phyloP scores from a whole-genome alignment of 2,329 filamentous ascomycete genomes.

The Penicillium palitans region DNA sequence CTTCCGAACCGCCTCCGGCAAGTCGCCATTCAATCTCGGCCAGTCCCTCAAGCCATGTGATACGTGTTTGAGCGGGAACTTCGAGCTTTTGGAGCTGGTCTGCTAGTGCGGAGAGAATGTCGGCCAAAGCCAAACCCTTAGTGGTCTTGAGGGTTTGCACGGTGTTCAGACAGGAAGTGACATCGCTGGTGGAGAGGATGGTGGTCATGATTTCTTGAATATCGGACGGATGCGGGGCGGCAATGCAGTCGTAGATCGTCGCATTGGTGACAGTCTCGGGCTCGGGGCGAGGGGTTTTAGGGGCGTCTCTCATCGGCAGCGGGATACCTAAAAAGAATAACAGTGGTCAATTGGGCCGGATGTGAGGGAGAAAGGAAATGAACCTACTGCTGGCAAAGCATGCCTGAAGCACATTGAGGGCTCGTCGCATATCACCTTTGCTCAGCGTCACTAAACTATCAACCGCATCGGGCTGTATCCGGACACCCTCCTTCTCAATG shows the following conservation, averaged over 20 bases:
- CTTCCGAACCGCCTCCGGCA: constrained; percentile 81
- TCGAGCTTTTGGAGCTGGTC: constrained; percentile 82
- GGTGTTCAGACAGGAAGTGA: constrained; percentile 83
- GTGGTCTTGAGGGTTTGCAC: constrained; percentile 83
- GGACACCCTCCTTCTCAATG: constrained; percentile 80
- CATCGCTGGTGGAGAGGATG: constrained; percentile 78
- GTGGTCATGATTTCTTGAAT: constrained; percentile 82
- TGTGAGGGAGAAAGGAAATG: not conserved
- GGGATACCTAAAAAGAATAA: constrained; percentile 60
- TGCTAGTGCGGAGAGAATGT: constrained; percentile 83
- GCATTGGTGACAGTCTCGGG: constrained; percentile 88
- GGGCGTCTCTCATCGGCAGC: constrained; percentile 60
- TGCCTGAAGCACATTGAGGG: constrained; percentile 92
- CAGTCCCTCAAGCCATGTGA: constrained; percentile 86
- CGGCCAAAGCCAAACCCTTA: constrained; percentile 85
- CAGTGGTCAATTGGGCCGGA: not conserved
- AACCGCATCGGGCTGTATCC: constrained; percentile 76
- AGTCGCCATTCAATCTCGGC: constrained; percentile 92
- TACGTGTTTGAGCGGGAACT: constrained; percentile 81
- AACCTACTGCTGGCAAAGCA: constrained; percentile 85
- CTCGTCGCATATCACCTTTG: constrained; percentile 93
- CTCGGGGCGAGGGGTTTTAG: constrained; percentile 60
- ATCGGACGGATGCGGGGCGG: constrained; percentile 86
- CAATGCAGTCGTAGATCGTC: constrained; percentile 95
- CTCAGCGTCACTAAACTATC: constrained; percentile 83